These are phyloP conservation scores for Coemansia sp. DNA, from an alignment of 192 early-diverging fungal species.

Conservation along the genomic window DNA sequence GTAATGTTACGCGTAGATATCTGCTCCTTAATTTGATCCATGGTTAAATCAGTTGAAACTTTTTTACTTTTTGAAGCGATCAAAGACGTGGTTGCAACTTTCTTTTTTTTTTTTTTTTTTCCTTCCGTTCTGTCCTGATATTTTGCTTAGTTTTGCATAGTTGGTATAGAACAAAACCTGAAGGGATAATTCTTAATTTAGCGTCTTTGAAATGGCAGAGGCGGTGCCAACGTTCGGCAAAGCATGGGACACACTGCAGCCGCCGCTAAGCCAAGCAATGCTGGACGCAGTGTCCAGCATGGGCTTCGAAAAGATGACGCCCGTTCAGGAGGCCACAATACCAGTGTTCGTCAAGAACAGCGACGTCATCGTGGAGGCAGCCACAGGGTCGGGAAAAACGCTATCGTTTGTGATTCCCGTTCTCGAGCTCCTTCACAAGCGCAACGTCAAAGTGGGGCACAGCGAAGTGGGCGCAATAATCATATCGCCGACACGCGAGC, in stretches of 20 bases:
- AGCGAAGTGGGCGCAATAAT: constrained; percentile 86
- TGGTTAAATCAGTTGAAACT: too few relatives aligned
- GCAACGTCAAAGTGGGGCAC: constrained; percentile 61
- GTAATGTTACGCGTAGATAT: too few relatives aligned
- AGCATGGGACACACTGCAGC: constrained; percentile 64
- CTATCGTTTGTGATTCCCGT: constrained; percentile 90
- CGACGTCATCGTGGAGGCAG: constrained; percentile 96
- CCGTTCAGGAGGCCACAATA: constrained; percentile 89
- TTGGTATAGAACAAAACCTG: neutral
- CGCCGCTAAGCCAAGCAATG: constrained; percentile 59
- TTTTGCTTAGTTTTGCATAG: neutral
- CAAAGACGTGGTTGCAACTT: too few relatives aligned
- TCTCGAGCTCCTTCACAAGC: constrained; percentile 80
- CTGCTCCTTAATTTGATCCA: too few relatives aligned
- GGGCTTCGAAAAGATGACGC: constrained; percentile 89
- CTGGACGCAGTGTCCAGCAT: constrained; percentile 63
- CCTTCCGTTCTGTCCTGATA: too few relatives aligned
- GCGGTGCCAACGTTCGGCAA: constrained; percentile 63
- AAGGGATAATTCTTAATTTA: neutral
- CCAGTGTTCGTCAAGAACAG: constrained; percentile 90
- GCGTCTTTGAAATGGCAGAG: constrained; percentile 21
- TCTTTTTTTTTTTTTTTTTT: too few relatives aligned
- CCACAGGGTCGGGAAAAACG: constrained; percentile 97
- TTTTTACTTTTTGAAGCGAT: too few relatives aligned
- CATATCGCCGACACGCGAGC: constrained; percentile 87